Conservation (phyloP, 2,329 filamentous ascomycete genomes). For the Aspergillus nomiae region DNA sequence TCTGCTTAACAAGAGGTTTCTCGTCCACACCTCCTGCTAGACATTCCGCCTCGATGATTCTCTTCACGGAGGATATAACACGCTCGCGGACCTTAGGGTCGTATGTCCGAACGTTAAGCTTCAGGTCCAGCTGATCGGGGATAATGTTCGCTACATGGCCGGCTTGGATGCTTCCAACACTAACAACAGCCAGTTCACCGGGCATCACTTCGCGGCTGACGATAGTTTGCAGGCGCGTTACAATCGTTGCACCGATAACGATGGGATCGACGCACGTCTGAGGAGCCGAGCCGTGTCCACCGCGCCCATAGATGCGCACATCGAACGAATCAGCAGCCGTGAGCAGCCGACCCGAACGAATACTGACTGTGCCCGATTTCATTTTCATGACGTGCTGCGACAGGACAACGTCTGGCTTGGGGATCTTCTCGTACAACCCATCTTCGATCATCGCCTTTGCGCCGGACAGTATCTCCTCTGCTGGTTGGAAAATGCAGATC, state of each 20-base stretch:
- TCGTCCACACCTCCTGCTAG: constrained; percentile 49
- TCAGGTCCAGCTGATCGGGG: constrained; percentile 42
- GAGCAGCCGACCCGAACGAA: constrained; percentile 35
- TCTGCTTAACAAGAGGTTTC: constrained; percentile 47
- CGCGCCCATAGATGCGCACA: constrained; percentile 44
- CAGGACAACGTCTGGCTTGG: constrained; percentile 58
- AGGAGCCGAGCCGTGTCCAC: constrained; percentile 48
- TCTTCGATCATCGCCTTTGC: constrained; percentile 62
- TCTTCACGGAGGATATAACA: constrained; percentile 40
- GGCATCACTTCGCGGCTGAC: constrained; percentile 43
- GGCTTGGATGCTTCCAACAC: constrained; percentile 46
- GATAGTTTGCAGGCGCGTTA: constrained; percentile 45
- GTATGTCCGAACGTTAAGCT: constrained; percentile 45
- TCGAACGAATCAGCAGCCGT: constrained; percentile 41
- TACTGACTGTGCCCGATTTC: constrained; percentile 38
- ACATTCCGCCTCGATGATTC: constrained; percentile 57
- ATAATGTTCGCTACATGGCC: constrained; percentile 52
- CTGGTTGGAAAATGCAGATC: constrained; percentile 64
- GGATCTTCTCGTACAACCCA: constrained; percentile 57
- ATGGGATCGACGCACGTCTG: constrained; percentile 51
- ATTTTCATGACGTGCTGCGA: constrained; percentile 56
- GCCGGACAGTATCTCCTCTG: constrained; percentile 61
- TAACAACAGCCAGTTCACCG: constrained; percentile 48
- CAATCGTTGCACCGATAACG: constrained; percentile 45
- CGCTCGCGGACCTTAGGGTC: constrained; percentile 33